Conservation (phyloP, 2,329 filamentous ascomycete genomes). For the Hymenoscyphus linearis region DNA sequence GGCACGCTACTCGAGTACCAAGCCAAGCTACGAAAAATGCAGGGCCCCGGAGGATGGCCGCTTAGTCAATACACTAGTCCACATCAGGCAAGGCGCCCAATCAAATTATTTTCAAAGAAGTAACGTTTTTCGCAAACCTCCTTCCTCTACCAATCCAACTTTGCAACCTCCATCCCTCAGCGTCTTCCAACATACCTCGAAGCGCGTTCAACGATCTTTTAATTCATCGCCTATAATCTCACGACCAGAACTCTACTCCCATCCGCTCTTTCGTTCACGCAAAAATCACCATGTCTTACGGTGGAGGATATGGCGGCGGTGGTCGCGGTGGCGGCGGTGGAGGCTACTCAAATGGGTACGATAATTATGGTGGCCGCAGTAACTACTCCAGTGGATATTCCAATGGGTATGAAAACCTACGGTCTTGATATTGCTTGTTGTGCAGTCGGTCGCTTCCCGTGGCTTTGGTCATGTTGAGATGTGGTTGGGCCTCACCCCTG, state of each 20-base stretch:
- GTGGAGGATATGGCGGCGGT: conserved; percentile 42
- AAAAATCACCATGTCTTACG: conserved; percentile 60
- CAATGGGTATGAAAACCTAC: conserved; percentile 40
- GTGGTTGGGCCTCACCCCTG: conserved; percentile 17
- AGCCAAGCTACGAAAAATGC: neutral
- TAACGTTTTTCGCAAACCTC: conserved; percentile 18
- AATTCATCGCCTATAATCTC: conserved; percentile 7
- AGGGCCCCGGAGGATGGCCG: neutral
- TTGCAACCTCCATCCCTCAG: conserved; percentile 20
- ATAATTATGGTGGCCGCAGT: conserved; percentile 40
- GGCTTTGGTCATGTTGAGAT: conserved; percentile 30
- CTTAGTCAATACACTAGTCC: conserved; percentile 4
- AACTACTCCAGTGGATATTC: conserved; percentile 47
- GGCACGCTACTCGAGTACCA: too few relatives aligned
- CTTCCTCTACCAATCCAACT: conserved; percentile 12
- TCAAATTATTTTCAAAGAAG: conserved; percentile 7
- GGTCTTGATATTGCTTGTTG: conserved; percentile 32
- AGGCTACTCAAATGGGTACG: conserved; percentile 52
- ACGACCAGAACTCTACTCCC: conserved; percentile 10
- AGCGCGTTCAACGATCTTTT: conserved; percentile 5
- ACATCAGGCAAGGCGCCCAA: conserved; percentile 1
- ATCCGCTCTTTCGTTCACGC: conserved; percentile 16
- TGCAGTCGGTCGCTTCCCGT: conserved; percentile 28
- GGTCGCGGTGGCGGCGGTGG: conserved; percentile 39
- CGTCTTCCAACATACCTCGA: conserved; percentile 15